Percentiles rank a stretch among this genome's conserved stretches.
These are phyloP conservation scores for Marsdenia floribunda DNA, from an alignment of 257 asterid genomes.

Conservation along the genomic window DNA sequence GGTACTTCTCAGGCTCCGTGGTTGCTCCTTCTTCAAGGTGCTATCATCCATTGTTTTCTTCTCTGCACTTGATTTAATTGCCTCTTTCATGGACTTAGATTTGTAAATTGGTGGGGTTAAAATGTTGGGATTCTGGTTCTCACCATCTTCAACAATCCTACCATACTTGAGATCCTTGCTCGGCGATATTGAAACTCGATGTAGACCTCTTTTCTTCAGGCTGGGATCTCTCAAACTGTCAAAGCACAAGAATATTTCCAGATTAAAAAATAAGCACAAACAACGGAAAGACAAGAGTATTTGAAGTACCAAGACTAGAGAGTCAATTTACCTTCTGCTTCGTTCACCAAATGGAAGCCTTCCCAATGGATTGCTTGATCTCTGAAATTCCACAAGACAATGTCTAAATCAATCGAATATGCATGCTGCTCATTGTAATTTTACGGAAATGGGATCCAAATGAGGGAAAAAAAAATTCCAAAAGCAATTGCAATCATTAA, in stretches of 20 bases:
- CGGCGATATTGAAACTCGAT: conserved; percentile 35
- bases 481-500: neutral
- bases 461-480: too few relatives aligned
- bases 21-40: conserved; percentile 30
- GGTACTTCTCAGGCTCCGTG: conserved; percentile 71
- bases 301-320: neutral
- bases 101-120: conserved; percentile 49
- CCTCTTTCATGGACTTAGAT: conserved; percentile 40
- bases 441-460: neutral
- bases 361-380: conserved; percentile 56
- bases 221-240: conserved; percentile 58
- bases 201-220: conserved; percentile 63
- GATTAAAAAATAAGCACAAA: neutral
- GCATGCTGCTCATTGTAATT: too few relatives aligned
- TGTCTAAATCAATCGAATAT: neutral
- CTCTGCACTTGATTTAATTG: conserved; percentile 56
- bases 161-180: conserved; percentile 35
- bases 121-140: conserved; percentile 67
- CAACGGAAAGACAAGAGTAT: neutral
- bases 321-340: conserved; percentile 46
- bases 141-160: conserved; percentile 44
- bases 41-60: conserved; percentile 34
- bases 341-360: conserved; percentile 54
- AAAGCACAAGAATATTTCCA: neutral
- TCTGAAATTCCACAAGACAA: conserved; percentile 39